phyloP scores from a whole-genome alignment of 2,329 filamentous ascomycete genomes.

The Beauveria sp. region DNA sequence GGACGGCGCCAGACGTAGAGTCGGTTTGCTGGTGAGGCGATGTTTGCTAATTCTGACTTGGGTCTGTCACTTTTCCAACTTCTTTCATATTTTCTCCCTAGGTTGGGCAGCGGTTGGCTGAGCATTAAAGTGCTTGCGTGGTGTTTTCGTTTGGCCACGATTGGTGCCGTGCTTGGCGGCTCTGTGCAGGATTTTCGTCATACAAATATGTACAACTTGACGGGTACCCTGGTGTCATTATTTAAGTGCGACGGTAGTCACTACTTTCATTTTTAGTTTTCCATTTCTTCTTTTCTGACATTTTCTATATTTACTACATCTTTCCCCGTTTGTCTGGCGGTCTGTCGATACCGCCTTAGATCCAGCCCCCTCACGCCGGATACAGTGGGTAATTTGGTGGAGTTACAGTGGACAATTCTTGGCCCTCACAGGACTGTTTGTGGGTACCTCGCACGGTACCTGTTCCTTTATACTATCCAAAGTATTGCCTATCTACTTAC shows the following conservation, averaged over 20 bases:
- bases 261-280: not conserved
- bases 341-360: slow-evolving; percentile 1
- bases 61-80: no score
- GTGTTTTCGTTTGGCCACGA: not conserved
- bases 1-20: not conserved
- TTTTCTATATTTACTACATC: not conserved
- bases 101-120: not conserved
- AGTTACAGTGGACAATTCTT: not conserved
- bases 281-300: not conserved
- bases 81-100: no score
- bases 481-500: not conserved
- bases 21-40: not conserved
- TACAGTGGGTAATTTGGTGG: slow-evolving; percentile 1
- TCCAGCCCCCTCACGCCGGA: not conserved
- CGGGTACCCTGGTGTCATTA: not conserved
- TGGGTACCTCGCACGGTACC: not conserved
- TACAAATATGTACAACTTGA: not conserved
- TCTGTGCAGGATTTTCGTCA: not conserved
- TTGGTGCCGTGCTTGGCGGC: slow-evolving; percentile 16
- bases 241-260: not conserved
- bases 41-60: not conserved
- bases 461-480: no score
- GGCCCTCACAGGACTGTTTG: not conserved
- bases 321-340: not conserved
- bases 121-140: not conserved